Evolutionary conservation across 2,329 filamentous ascomycete genomes (phyloP), one percentile per base, ranked within the genome.

Genomic region (Coniochaeta ligniaria): DNA sequence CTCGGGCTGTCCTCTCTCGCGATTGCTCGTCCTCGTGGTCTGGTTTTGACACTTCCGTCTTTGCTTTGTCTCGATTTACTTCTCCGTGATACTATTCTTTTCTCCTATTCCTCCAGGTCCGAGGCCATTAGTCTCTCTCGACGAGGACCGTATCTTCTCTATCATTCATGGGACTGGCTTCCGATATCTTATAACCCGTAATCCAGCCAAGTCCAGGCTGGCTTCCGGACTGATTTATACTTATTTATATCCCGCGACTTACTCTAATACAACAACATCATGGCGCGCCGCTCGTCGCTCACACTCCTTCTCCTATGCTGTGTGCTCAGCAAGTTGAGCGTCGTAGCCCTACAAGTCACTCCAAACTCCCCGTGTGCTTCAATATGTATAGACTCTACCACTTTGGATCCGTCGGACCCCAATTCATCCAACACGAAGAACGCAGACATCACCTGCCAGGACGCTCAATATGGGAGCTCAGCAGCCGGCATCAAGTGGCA

Each of bases 361-460:
- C 79, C 82, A 35, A 77, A 80, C 63, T 84, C 82, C 52, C 82
- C 82, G 8, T 85, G 82, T 65, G 70, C 80, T 17, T 74, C 76
- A n/a, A 68, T 78, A 62, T 85, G 82, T 65, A 61, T 77, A 43
- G 79, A 81, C 68, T 71, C 72, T 8, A 62, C 67, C n/a, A 66
- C 66, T 35, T 70, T 76, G 35, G 75, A 81, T 58, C 62, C 66
- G n/a, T 76, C 78, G 1, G 76, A 80, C 62, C 74, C 80, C 12
- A 75, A 75, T 52, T 78, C 79, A 11, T 81, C 76, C 50, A 76
- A 71, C 59, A 83, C 78, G 0, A 62, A 58, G 6, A 74, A 75
- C 58, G 67, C 72, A 5, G 81, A 83, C 62, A 78, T 84, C 47
- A 73, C 74, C 31, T 84, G 82, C 66, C 62, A 69, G 2, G 79